Evolutionary conservation across 2,329 filamentous ascomycete species (phyloP), one percentile per base, ranked within the genome.

Genomic region (Sclerotinia glacialis): DNA sequence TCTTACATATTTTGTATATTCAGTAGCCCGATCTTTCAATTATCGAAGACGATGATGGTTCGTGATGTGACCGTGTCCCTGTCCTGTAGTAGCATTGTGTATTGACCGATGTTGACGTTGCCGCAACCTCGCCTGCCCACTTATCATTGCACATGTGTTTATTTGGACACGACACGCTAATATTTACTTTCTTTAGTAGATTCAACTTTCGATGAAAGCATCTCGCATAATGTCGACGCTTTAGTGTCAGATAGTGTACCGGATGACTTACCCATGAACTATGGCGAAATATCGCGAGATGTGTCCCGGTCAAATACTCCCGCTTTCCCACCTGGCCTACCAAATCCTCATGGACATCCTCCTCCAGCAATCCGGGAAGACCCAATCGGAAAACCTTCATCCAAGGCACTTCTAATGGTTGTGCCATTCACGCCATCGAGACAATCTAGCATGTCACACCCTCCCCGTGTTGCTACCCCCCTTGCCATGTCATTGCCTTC

Each of bases 41-140:
- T 67, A 67, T 72, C 73, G 84, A 86, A 85, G 85, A 85, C 83
- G 85, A 86, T 85, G 84, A 82, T 85, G 83, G 82, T 79, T 72
- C 79, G 81, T 83, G 83, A 83, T 78, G 79, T 85, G 82, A 65
- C 46, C 55, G 26, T 65, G 55, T 65, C 44, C 58, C 31, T 49
- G 82, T 70, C 67, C 69, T 71, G 40, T 67, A 61, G 61, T 68
- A 59, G 71, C 65, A 65, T 67, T 69, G 66, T 68, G 56, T 56
- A 72, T 64, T n/a, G 54, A 50, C 59, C 61, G 42, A 31, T 64
- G 80, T 81, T 85, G 79, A 85, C 77, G 72, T 72, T 73, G 67
- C 73, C 74, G 74, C 23, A 59, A 56, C 7, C 50, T 63, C 64
- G 59, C 55, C n/a, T 60, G 54, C 58, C 65, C 37, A 61, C 49